A percentile compares a stretch with the other conserved stretches of the same genome.
phyloP scores from a whole-genome alignment of 208 protist genomes.

The Trypanosoma boissoni region DNA sequence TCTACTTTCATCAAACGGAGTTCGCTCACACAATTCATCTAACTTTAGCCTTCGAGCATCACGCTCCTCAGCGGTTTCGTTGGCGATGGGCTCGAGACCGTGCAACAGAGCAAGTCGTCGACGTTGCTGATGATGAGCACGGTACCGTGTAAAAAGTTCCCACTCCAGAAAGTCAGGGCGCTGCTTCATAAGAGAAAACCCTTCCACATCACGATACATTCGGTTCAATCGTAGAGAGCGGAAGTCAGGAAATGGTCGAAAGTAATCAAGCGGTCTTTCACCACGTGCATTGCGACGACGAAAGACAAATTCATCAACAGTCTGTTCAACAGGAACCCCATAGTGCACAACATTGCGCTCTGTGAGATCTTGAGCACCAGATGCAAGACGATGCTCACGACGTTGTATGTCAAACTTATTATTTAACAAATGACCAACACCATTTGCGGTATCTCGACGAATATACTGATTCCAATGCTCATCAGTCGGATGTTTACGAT shows the following conservation, averaged over 20 bases:
- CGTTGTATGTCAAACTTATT: conserved; percentile 85
- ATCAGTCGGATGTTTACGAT: conserved; percentile 61
- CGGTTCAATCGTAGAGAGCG: conserved; percentile 67
- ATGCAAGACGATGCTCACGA: conserved; percentile 60
- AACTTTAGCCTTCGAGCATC: conserved; percentile 56
- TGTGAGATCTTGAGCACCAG: conserved; percentile 71
- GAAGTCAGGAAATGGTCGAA: conserved; percentile 84
- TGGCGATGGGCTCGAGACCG: conserved; percentile 80
- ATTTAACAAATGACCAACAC: conserved; percentile 75
- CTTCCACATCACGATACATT: conserved; percentile 84
- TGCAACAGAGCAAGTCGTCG: conserved; percentile 74
- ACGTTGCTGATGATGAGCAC: conserved; percentile 86
- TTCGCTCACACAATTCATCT: conserved; percentile 82
- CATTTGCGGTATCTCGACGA: conserved; percentile 46
- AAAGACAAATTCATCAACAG: conserved; percentile 82
- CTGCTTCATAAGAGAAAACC: conserved; percentile 85
- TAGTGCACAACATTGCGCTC: conserved; percentile 75
- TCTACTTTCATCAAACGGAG: conserved; percentile 63
- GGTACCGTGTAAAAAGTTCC: conserved; percentile 89
- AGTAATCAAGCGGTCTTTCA: conserved; percentile 87
- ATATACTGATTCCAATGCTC: conserved; percentile 80
- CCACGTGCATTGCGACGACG: conserved; percentile 79
- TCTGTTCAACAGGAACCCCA: conserved; percentile 73
- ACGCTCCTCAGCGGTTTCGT: conserved; percentile 82
- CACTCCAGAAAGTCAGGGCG: conserved; percentile 84